Evolutionary conservation across 2,329 filamentous ascomycete species (phyloP).

Genomic region (Cercospora berteroae): DNA sequence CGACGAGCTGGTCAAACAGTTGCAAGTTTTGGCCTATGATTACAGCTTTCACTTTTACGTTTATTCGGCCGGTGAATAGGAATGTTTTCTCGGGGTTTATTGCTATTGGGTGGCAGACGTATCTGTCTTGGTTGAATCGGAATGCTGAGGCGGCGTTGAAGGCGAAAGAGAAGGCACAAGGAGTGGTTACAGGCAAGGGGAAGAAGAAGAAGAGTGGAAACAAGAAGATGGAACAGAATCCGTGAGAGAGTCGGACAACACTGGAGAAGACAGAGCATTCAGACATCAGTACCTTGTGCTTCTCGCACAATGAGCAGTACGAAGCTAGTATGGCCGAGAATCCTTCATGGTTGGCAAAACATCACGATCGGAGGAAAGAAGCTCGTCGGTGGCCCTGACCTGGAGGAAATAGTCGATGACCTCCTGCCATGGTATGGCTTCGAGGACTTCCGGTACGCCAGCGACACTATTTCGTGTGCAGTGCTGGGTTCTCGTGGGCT

Average conservation of each 20-base stretch:
- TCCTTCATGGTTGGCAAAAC: too few relatives aligned
- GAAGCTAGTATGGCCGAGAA: too few relatives aligned
- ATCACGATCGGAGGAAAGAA: too few relatives aligned
- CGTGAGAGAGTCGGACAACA: constrained; percentile 1
- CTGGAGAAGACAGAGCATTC: not conserved
- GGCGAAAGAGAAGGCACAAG: constrained; percentile 31
- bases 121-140: constrained; percentile 77
- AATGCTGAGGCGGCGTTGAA: constrained; percentile 60
- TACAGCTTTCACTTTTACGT: constrained; percentile 84
- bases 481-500: too few relatives aligned
- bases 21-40: constrained; percentile 87
- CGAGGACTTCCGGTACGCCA: too few relatives aligned
- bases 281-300: rapidly evolving
- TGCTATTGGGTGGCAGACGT: constrained; percentile 89
- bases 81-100: constrained; percentile 73
- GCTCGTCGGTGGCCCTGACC: too few relatives aligned
- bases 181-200: not conserved
- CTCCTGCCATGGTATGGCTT: too few relatives aligned
- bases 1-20: constrained; percentile 71
- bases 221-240: constrained; percentile 12
- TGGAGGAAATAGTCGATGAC: too few relatives aligned
- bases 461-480: too few relatives aligned
- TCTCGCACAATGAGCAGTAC: not conserved
- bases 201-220: constrained; percentile 15
- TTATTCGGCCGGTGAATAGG: constrained; percentile 73